phyloP scores from a whole-genome alignment of 495 filamentous ascomycete genomes.

The Neurospora tetrasperma region DNA sequence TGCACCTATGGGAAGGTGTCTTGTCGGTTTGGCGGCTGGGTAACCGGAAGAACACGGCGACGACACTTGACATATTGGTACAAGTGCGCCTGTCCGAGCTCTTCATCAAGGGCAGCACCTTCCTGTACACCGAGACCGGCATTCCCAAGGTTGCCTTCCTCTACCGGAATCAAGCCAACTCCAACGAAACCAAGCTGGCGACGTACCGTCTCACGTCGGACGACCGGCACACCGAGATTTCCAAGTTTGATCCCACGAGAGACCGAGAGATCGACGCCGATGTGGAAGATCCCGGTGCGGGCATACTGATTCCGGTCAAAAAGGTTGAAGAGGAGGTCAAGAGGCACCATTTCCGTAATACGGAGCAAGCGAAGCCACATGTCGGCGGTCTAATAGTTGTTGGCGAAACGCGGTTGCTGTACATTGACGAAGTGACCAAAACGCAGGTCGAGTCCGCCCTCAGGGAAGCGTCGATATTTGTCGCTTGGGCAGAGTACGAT shows the following conservation, averaged over 20 bases:
- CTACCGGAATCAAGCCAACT: conserved; percentile 62
- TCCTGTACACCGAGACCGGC: conserved; percentile 63
- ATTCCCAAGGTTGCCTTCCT: conserved; percentile 74
- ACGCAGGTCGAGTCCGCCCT: conserved; percentile 48
- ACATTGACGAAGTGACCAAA: conserved; percentile 66
- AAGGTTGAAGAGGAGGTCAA: conserved; percentile 39
- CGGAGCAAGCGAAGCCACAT: conserved; percentile 35
- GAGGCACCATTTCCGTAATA: conserved; percentile 41
- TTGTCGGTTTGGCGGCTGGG: conserved; percentile 57
- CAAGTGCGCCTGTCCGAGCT: conserved; percentile 75
- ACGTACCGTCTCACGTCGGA: conserved; percentile 45
- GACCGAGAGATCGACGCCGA: conserved; percentile 43
- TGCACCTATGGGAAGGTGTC: conserved; percentile 84
- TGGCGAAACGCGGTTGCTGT: conserved; percentile 74
- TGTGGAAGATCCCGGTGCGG: conserved; percentile 62
- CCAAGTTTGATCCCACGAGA: conserved; percentile 33
- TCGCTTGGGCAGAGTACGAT: conserved; percentile 79
- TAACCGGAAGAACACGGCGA: conserved; percentile 42
- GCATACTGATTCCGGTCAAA: conserved; percentile 75
- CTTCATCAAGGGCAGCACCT: conserved; percentile 70
- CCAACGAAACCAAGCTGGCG: conserved; percentile 48
- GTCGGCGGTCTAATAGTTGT: conserved; percentile 69
- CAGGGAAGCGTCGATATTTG: conserved; percentile 67
- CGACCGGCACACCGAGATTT: conserved; percentile 36
- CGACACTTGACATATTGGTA: conserved; percentile 55